A percentile compares a stretch with the other conserved stretches of the same genome.
phyloP scores from a whole-genome alignment of 2,329 filamentous ascomycete species.

The Shiraia sp. region DNA sequence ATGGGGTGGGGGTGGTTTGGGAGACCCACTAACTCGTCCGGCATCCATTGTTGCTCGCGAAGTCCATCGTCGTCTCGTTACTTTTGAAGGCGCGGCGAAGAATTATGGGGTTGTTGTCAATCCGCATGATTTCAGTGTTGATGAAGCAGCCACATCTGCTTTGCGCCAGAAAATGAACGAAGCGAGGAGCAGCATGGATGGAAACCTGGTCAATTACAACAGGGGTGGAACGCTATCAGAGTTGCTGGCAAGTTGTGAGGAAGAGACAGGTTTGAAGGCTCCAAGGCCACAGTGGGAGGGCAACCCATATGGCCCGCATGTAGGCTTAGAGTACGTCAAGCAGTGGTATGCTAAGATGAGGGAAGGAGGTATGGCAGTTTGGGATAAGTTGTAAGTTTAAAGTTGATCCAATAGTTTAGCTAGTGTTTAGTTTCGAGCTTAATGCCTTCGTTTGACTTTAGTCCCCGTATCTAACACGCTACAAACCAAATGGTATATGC shows the following conservation, averaged over 20 bases:
- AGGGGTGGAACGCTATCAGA: slow-evolving; percentile 49
- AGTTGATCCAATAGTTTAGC: no score
- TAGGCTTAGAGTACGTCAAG: slow-evolving; percentile 49
- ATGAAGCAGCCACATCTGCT: slow-evolving; percentile 40
- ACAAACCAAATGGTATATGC: no score
- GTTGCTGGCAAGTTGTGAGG: slow-evolving; percentile 41
- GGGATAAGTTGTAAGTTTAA: slow-evolving; percentile 19
- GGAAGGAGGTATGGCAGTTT: slow-evolving; percentile 23
- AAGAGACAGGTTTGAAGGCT: slow-evolving; percentile 50
- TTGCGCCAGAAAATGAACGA: slow-evolving; percentile 41
- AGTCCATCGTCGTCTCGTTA: slow-evolving; percentile 52
- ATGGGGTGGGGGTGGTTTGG: slow-evolving; percentile 56
- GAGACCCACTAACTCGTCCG: slow-evolving; percentile 52
- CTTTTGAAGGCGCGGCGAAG: slow-evolving; percentile 45
- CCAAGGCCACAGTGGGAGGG: slow-evolving; percentile 52
- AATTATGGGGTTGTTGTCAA: slow-evolving; percentile 54
- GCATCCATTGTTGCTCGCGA: slow-evolving; percentile 51
- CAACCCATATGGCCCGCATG: slow-evolving; percentile 53
- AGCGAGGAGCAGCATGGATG: slow-evolving; percentile 17
- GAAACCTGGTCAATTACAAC: slow-evolving; percentile 42
- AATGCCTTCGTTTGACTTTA: no score
- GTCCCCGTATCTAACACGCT: no score
- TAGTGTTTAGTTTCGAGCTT: no score
- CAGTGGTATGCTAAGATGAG: slow-evolving; percentile 49
- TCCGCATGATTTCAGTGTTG: slow-evolving; percentile 42